Evolutionary conservation across 805 yeast species (phyloP), one percentile per base, ranked within the genome.

Genomic region (Ogataea neopini): DNA sequence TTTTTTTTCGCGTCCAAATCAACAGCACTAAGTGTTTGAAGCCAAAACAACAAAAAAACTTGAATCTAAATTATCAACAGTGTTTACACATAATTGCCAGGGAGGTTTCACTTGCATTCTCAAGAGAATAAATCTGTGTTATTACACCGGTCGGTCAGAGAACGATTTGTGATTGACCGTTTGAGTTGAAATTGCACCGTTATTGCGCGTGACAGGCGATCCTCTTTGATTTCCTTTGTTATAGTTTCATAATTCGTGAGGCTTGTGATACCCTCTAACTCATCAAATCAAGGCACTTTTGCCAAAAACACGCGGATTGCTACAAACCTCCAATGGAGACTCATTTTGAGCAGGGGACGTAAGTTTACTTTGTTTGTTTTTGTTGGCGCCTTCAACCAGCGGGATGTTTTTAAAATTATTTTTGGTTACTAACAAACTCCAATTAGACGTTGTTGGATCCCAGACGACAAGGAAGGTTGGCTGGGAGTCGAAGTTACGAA

Each of bases 391-490:
- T 4, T 28, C 30, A 28, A n/a, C 30, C 13, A 22, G 25, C 25
- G 25, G 25, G 25, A 22, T 22, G 25, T 28, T 30, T 30, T 13
- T 11, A 4, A 6, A 3, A n/a, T 30, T 13, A n/a, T 30, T 30
- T 40, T 39, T 38, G 19, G 22, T 19, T 10, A 45, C 48, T 49
- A 43, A 50, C 42, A 25, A n/a, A 17, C 53, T 20, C 39, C 18
- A 15, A 43, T 35, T 47, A 80, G 85, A 61, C 84, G 87, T 56
- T 86, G 92, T 70, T 87, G 95, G 95, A 78, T 81, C 57, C 90
- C 89, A 14, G 90, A 87, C 63, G 81, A 77, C 43, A 69, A 73
- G 37, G 74, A 76, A 52, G 95, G 94, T 18, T 87, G 92, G 90
- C 69, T 84, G 19, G 87, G 88, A 19, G 87, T 84, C 36, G 79